These are phyloP conservation scores for Backusella westeae DNA, from an alignment of 192 early-diverging fungal genomes.

Conservation along the genomic window DNA sequence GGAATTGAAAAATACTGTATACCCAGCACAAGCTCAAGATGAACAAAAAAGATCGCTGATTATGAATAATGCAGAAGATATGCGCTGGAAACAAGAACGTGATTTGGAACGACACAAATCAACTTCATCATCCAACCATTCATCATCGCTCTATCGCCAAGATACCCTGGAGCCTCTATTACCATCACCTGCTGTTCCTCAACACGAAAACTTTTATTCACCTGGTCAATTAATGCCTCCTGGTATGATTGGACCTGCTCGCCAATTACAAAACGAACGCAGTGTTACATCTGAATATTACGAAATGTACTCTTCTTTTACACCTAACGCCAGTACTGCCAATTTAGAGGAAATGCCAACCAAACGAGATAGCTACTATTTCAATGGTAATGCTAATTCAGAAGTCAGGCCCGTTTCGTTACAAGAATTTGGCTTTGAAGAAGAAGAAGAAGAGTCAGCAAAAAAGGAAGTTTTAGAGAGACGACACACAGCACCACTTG, in stretches of 20 bases:
- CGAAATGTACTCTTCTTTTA: slow-evolving; percentile 16
- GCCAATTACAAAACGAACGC: background rate
- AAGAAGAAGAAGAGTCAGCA: background rate
- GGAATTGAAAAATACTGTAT: background rate
- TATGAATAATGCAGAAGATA: background rate
- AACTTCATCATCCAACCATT: background rate
- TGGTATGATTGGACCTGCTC: background rate
- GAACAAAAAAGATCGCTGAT: background rate
- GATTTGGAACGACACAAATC: background rate
- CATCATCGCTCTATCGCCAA: background rate
- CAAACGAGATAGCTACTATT: background rate
- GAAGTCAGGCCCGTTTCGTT: slow-evolving; percentile 3
- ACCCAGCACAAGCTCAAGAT: background rate
- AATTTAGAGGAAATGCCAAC: background rate
- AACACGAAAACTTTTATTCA: background rate
- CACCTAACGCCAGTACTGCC: background rate
- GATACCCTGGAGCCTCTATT: background rate
- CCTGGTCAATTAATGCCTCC: background rate
- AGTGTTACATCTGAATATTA: slow-evolving; percentile 17
- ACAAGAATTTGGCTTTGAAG: slow-evolving; percentile 7
- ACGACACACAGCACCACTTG: background rate
- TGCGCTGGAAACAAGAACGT: slow-evolving; percentile 2
- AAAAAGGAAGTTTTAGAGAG: background rate
- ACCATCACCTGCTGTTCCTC: background rate
- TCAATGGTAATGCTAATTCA: background rate